Conservation (phyloP, 208 protist genomes). For the Tetramitus jugosus region DNA sequence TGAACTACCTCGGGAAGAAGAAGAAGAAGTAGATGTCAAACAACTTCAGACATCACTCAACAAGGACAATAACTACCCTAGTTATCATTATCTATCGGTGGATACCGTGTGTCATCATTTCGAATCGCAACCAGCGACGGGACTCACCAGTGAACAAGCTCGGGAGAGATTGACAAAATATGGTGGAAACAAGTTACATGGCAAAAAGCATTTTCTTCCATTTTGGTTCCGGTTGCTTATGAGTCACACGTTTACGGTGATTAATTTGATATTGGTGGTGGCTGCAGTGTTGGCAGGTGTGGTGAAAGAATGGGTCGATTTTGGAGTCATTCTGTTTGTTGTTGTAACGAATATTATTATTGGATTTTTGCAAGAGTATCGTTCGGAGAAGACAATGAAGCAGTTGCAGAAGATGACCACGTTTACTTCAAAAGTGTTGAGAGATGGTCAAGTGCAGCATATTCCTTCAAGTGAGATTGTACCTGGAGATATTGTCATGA, state of each 20-base stretch:
- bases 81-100: too few species aligned
- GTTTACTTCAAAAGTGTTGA: slow-evolving; percentile 13
- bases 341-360: slow-evolving; percentile 68
- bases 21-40: too few species aligned
- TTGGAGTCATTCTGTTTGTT: slow-evolving; percentile 64
- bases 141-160: too few species aligned
- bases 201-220: neutral
- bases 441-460: slow-evolving; percentile 22
- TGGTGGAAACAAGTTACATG: neutral
- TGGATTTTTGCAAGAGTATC: slow-evolving; percentile 73
- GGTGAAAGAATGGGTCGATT: slow-evolving; percentile 71
- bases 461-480: slow-evolving; percentile 29
- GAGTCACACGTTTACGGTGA: slow-evolving; percentile 67
- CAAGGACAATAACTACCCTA: too few species aligned
- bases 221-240: slow-evolving; percentile 46
- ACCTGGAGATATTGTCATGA: slow-evolving; percentile 59
- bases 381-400: slow-evolving; percentile 64
- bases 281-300: slow-evolving; percentile 63
- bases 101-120: too few species aligned
- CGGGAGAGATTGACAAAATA: too few species aligned
- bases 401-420: slow-evolving; percentile 72
- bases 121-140: too few species aligned
- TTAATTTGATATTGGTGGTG: slow-evolving; percentile 65
- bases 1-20: too few species aligned
- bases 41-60: too few species aligned